A percentile compares a stretch with the other conserved stretches of the same genome.
Conservation (phyloP, 257 asterid species). For the Ballota nigra region DNA sequence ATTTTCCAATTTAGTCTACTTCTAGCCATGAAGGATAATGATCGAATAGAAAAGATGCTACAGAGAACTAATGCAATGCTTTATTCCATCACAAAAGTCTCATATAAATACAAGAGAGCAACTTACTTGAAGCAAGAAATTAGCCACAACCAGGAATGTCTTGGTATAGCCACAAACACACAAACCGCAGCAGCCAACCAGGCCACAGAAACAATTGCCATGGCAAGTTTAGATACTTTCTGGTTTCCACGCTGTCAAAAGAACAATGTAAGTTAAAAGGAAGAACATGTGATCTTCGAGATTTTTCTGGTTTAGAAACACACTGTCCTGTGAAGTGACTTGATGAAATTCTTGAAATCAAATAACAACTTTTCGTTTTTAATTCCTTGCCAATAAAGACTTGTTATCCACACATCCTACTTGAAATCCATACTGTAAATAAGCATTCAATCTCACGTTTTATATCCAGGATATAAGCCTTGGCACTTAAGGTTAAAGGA, state of each 20-base stretch:
- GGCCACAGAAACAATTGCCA: constrained; percentile 45
- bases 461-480: no score
- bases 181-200: constrained; percentile 76
- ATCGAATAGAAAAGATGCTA: not conserved
- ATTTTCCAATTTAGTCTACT: not conserved
- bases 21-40: not conserved
- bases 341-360: not conserved
- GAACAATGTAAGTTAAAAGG: not conserved
- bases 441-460: not conserved
- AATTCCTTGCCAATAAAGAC: not conserved
- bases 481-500: no score
- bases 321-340: not conserved
- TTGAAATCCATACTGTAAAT: not conserved
- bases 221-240: constrained; percentile 57
- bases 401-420: not conserved
- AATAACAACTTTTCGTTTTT: not conserved
- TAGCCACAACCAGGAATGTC: constrained; percentile 89
- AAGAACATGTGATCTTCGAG: not conserved
- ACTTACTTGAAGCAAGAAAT: constrained; percentile 87
- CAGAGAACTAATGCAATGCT: not conserved
- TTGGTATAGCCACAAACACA: constrained; percentile 60
- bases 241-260: constrained; percentile 80
- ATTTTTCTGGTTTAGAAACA: not conserved
- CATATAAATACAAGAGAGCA: not conserved
- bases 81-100: not conserved